A percentile compares a stretch with the other conserved stretches of the same genome.
Evolutionary conservation across 148 eudicot genomes (phyloP).

Genomic region (Chenopodium formosanum): DNA sequence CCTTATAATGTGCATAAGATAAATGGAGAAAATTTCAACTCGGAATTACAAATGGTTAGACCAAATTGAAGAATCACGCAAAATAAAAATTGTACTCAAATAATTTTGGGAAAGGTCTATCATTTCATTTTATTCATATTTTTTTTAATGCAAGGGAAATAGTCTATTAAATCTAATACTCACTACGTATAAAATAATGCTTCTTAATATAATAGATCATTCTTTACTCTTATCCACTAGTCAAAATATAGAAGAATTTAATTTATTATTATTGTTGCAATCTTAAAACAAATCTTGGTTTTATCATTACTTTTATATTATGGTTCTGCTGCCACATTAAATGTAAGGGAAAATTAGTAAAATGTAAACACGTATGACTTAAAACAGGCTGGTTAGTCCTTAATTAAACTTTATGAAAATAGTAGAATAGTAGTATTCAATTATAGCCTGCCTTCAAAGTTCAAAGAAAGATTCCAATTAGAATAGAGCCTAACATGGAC

Average conservation of each 20-base stretch:
- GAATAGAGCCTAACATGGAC: background rate
- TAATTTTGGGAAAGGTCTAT: background rate
- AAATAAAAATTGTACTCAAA: background rate
- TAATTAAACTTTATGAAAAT: background rate
- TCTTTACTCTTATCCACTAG: background rate
- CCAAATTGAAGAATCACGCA: background rate
- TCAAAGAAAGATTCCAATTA: slow-evolving; percentile 4
- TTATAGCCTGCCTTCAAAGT: background rate
- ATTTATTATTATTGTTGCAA: background rate
- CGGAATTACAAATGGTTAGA: background rate
- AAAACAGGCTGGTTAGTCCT: slow-evolving; percentile 21
- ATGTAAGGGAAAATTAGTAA: background rate
- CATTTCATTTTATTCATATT: no score
- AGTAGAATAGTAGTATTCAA: background rate
- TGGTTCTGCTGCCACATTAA: background rate
- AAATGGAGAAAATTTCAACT: no score
- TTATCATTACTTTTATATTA: background rate
- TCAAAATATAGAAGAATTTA: background rate
- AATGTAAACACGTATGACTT: background rate
- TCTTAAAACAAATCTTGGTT: background rate
- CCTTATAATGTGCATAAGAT: no score
- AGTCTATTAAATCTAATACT: no score
- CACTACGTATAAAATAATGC: no score
- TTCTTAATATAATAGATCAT: no score
- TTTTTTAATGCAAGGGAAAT: background rate